Conservation (phyloP, 441 rosid species). For the Theobroma grandiflorum region DNA sequence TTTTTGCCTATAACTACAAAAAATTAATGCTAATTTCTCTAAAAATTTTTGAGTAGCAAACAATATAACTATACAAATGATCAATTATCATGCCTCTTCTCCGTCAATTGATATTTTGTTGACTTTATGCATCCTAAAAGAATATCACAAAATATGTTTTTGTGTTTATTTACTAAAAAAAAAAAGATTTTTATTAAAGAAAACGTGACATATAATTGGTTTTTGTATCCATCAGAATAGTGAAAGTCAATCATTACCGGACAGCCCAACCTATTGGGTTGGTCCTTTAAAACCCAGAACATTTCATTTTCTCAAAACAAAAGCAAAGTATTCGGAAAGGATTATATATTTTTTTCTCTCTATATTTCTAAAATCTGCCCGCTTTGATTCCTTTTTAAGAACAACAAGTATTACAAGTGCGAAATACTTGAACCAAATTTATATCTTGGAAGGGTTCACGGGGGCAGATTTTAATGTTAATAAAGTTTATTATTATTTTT, state of each 20-base stretch:
- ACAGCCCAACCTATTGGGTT: neutral
- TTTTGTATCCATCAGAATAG: too few relatives aligned
- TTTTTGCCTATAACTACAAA: too few relatives aligned
- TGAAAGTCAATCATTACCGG: neutral
- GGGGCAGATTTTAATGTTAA: constrained; percentile 14
- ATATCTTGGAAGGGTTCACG: neutral
- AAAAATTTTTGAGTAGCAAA: too few relatives aligned
- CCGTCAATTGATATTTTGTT: too few relatives aligned
- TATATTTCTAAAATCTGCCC: constrained; percentile 12
- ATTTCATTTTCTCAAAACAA: neutral
- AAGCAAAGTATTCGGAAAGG: neutral
- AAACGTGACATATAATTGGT: too few relatives aligned
- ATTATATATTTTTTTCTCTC: neutral
- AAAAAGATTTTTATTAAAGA: too few relatives aligned
- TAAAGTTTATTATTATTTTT: neutral
- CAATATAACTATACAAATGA: too few relatives aligned
- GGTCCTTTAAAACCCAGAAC: neutral
- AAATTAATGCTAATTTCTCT: too few relatives aligned
- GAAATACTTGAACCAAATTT: neutral
- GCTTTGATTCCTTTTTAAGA: constrained; percentile 6
- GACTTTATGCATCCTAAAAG: too few relatives aligned
- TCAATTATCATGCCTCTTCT: too few relatives aligned
- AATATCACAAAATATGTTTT: too few relatives aligned
- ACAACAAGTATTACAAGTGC: neutral
- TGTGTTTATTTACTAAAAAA: too few relatives aligned